Conservation (phyloP, 2,329 filamentous ascomycete species). For the Geosmithia flava region DNA sequence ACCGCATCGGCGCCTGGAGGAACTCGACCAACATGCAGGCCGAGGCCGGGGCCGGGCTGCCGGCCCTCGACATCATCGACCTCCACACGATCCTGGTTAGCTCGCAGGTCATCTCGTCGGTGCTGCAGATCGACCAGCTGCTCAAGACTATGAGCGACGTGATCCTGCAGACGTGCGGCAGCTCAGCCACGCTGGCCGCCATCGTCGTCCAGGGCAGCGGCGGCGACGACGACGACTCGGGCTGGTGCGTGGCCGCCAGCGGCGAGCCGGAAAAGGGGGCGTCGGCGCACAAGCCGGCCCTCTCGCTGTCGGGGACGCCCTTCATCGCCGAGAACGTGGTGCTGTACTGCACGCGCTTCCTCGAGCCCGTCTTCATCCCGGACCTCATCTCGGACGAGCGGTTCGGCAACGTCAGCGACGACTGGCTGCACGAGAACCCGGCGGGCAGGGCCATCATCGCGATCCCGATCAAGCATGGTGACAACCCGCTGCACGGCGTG, state of each 20-base stretch:
- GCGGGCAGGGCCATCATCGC: constrained; percentile 64
- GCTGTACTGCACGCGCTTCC: constrained; percentile 64
- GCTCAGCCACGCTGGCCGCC: constrained; percentile 56
- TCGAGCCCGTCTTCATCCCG: constrained; percentile 61
- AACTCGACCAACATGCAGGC: constrained; percentile 42
- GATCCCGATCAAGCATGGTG: constrained; percentile 66
- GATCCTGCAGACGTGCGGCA: constrained; percentile 64
- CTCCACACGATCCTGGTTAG: constrained; percentile 67
- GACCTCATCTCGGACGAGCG: constrained; percentile 65
- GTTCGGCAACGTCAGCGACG: constrained; percentile 61
- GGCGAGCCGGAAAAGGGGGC: constrained; percentile 60
- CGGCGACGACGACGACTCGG: constrained; percentile 29
- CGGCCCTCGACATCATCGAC: constrained; percentile 73
- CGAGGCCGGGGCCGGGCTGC: constrained; percentile 49
- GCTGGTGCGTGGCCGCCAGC: constrained; percentile 63
- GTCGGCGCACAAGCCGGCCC: constrained; percentile 50
- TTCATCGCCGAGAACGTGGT: constrained; percentile 67
- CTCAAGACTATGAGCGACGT: constrained; percentile 74
- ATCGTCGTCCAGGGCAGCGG: constrained; percentile 56
- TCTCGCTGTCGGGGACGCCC: constrained; percentile 52
- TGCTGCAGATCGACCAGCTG: constrained; percentile 62
- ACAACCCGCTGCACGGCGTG: constrained; percentile 60
- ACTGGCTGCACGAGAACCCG: constrained; percentile 57
- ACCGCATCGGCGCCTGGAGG: constrained; percentile 51
- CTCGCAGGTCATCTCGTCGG: constrained; percentile 69